A percentile compares a stretch with the other conserved stretches of the same genome.
Conservation (phyloP, 257 asterid genomes). For the Fraxinus pennsylvanica region DNA sequence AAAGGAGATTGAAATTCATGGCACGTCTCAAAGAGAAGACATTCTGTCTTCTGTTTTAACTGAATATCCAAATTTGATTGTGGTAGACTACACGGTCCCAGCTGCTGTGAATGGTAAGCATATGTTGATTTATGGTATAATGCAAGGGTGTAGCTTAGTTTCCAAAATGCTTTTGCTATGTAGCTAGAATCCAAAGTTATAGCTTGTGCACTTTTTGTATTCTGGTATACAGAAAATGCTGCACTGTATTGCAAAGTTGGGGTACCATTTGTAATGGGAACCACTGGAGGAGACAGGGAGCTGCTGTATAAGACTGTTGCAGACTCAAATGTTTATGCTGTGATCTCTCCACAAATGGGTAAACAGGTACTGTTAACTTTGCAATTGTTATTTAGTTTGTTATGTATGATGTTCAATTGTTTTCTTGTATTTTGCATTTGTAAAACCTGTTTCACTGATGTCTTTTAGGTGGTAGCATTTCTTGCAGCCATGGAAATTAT, state of each 20-base stretch:
- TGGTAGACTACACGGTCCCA: slow-evolving; percentile 87
- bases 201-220: neutral
- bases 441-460: slow-evolving; percentile 18
- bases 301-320: slow-evolving; percentile 69
- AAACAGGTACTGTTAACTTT: slow-evolving; percentile 66
- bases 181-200: neutral
- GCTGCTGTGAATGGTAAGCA: slow-evolving; percentile 75
- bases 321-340: slow-evolving; percentile 75
- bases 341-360: slow-evolving; percentile 99
- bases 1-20: slow-evolving; percentile 67
- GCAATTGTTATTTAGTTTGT: slow-evolving; percentile 8
- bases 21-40: slow-evolving; percentile 61
- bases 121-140: slow-evolving; percentile 3
- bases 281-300: slow-evolving; percentile 98
- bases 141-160: slow-evolving; percentile 2
- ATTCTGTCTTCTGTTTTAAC: slow-evolving; percentile 47
- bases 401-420: slow-evolving; percentile 4
- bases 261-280: slow-evolving; percentile 96
- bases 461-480: slow-evolving; percentile 84
- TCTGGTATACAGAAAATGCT: slow-evolving; percentile 62
- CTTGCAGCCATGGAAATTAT: slow-evolving; percentile 93
- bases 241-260: slow-evolving; percentile 85
- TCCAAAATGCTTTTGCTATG: neutral
- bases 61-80: slow-evolving; percentile 67
- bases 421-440: slow-evolving; percentile 11